These are phyloP conservation scores for Arabidopsis arenosa DNA, from an alignment of 345 rosid species.

Conservation along the genomic window DNA sequence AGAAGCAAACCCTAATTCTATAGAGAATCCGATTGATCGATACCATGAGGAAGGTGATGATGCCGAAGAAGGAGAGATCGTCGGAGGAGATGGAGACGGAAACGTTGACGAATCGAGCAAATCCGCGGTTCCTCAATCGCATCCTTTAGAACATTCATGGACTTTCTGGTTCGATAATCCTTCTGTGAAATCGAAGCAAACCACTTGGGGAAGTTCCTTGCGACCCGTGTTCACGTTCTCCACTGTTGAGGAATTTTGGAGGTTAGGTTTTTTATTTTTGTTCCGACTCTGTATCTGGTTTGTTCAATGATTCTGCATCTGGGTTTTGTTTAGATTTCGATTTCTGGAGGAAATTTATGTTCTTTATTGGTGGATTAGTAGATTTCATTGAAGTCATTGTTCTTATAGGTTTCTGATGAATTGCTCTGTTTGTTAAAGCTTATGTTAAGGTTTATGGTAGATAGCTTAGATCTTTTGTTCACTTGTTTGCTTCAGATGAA, in stretches of 20 bases:
- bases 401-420: conserved; percentile 8
- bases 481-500: background rate
- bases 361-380: conserved; percentile 3
- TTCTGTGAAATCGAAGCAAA: conserved; percentile 58
- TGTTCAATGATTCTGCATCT: background rate
- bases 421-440: background rate
- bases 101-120: conserved; percentile 47
- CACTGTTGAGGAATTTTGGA: conserved; percentile 83
- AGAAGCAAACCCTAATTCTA: conserved; percentile 49
- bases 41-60: conserved; percentile 51
- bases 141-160: conserved; percentile 85
- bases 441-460: background rate
- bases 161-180: conserved; percentile 93
- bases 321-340: background rate
- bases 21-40: conserved; percentile 39
- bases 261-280: conserved; percentile 47
- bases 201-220: conserved; percentile 79
- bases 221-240: conserved; percentile 73
- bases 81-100: conserved; percentile 34
- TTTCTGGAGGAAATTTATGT: background rate
- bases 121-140: conserved; percentile 49
- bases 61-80: conserved; percentile 69
- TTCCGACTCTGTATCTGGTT: background rate
- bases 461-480: background rate
- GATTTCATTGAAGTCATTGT: background rate